These are phyloP conservation scores for Lenzites betulinus DNA, from an alignment of 768 basidiomycete species.

Conservation along the genomic window DNA sequence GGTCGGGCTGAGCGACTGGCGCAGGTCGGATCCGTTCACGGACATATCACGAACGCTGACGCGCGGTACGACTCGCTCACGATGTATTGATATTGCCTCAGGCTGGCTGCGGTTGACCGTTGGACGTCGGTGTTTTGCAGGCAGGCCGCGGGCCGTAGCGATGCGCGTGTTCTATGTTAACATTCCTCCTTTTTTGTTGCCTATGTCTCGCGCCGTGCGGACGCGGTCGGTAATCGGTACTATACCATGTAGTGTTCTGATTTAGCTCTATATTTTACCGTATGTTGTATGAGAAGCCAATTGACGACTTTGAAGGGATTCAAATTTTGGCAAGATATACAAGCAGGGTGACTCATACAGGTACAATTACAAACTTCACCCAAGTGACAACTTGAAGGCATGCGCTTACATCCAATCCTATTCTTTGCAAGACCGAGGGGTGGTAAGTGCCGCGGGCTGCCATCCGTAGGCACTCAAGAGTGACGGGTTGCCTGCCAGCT, in stretches of 20 bases:
- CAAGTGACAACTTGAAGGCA: no score
- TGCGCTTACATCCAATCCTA: no score
- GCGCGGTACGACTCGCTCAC: slow-evolving; percentile 1
- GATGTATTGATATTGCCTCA: background rate
- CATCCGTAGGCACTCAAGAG: no score
- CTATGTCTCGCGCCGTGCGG: background rate
- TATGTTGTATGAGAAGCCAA: background rate
- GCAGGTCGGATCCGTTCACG: background rate
- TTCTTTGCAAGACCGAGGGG: no score
- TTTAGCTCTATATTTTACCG: background rate
- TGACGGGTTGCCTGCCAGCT: slow-evolving; percentile 8
- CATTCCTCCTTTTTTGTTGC: background rate
- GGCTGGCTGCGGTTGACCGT: background rate
- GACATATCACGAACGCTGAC: background rate
- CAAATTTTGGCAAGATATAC: no score
- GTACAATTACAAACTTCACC: no score
- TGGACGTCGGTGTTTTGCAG: background rate
- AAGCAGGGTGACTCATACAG: no score
- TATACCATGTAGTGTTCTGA: slow-evolving; percentile 13
- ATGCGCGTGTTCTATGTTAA: background rate
- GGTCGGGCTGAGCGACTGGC: slow-evolving; percentile 3
- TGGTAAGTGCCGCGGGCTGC: no score
- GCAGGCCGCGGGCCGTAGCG: slow-evolving; percentile 4
- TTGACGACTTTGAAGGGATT: no score
- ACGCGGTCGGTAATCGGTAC: background rate